Conservation (phyloP, 805 yeast species). For the Tetrapisispora arboricola region DNA sequence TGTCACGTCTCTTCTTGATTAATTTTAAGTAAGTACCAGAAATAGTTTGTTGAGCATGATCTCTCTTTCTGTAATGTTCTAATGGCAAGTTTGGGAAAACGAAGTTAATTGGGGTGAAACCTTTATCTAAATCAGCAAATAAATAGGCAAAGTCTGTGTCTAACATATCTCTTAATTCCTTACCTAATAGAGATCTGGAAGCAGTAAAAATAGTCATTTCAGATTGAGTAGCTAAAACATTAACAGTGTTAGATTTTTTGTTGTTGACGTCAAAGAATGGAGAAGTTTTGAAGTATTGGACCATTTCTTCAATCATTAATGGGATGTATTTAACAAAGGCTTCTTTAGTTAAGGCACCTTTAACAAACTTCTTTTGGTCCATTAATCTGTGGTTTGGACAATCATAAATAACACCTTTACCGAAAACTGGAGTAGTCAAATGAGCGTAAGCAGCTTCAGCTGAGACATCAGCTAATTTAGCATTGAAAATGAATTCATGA, state of each 20-base stretch:
- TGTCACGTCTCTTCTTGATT: slow-evolving; percentile 60
- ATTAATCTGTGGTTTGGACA: slow-evolving; percentile 87
- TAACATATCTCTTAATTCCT: slow-evolving; percentile 77
- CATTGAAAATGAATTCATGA: slow-evolving; percentile 90
- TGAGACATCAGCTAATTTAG: slow-evolving; percentile 77
- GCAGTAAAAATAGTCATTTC: slow-evolving; percentile 96
- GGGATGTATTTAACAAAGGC: slow-evolving; percentile 84
- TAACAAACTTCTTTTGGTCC: slow-evolving; percentile 98
- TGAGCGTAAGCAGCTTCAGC: slow-evolving; percentile 96
- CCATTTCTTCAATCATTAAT: slow-evolving; percentile 66
- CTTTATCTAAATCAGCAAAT: slow-evolving; percentile 88
- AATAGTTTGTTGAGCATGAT: slow-evolving; percentile 75
- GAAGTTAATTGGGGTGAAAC: slow-evolving; percentile 92
- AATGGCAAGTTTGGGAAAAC: slow-evolving; percentile 91
- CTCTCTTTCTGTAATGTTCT: slow-evolving; percentile 76
- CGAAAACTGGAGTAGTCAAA: slow-evolving; percentile 98
- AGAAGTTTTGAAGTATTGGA: slow-evolving; percentile 50
- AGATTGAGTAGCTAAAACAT: slow-evolving; percentile 79
- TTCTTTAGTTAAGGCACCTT: slow-evolving; percentile 76
- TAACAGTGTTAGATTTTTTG: slow-evolving; percentile 39
- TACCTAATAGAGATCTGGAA: slow-evolving; percentile 81
- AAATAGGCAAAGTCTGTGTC: slow-evolving; percentile 75
- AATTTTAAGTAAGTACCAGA: slow-evolving; percentile 72
- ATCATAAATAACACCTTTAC: slow-evolving; percentile 94
- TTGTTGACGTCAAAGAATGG: slow-evolving; percentile 23